Evolutionary conservation across 495 filamentous ascomycete species (phyloP).

Genomic region (Penicillium tannophilum): DNA sequence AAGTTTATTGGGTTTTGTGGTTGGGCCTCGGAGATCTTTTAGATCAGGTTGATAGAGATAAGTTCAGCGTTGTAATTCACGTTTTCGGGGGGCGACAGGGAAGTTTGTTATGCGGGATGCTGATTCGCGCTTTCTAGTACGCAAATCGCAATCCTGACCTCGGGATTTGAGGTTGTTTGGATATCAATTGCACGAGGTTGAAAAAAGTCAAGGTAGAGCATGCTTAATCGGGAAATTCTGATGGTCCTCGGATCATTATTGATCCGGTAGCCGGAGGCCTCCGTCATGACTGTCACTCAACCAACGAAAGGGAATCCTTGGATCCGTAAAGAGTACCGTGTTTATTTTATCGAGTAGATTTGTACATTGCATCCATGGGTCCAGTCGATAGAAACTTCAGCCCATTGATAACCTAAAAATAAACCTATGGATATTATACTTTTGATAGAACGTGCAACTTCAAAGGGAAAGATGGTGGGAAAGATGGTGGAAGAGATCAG

Average conservation of each 20-base stretch:
- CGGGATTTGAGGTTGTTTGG: slow-evolving; percentile 2
- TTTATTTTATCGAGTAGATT: not conserved
- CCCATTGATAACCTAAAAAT: too few species aligned
- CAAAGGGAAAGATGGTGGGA: not conserved
- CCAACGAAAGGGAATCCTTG: not conserved
- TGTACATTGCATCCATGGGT: not conserved
- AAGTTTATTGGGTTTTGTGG: not conserved
- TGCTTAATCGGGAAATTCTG: slow-evolving; percentile 44
- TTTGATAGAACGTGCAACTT: slow-evolving; percentile 2
- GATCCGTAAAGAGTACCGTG: not conserved
- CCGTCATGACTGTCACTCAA: not conserved
- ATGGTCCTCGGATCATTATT: slow-evolving; percentile 32
- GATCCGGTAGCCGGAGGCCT: slow-evolving; percentile 20
- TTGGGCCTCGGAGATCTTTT: not conserved
- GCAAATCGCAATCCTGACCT: not conserved
- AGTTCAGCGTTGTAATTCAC: not conserved
- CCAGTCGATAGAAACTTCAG: not conserved
- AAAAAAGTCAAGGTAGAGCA: slow-evolving; percentile 21
- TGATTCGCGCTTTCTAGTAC: not conserved
- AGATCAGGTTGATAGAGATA: not conserved
- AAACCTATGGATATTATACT: not conserved
- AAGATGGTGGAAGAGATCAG: slow-evolving; percentile 7
- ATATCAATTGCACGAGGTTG: slow-evolving; percentile 15
- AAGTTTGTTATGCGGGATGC: not conserved
- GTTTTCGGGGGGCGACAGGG: not conserved